A percentile compares a stretch with the other conserved stretches of the same genome.
phyloP scores from a whole-genome alignment of 345 rosid species.

The Eucalyptus globulus region DNA sequence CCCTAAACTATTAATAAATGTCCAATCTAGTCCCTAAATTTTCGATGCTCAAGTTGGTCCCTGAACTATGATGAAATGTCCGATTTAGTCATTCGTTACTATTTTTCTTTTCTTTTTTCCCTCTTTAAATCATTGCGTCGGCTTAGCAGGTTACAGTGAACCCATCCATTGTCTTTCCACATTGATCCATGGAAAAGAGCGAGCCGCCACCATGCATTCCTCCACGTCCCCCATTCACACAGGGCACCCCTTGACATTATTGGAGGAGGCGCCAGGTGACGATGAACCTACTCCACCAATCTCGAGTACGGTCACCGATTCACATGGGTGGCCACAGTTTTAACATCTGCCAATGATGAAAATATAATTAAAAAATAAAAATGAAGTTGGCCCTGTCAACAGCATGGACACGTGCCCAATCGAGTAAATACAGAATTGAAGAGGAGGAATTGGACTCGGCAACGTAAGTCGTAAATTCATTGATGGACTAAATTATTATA shows the following conservation, averaged over 20 bases:
- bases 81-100: too few relatives aligned
- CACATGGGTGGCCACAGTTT: neutral
- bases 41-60: too few relatives aligned
- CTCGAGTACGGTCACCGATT: neutral
- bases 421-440: neutral
- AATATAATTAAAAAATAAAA: neutral
- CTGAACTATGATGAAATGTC: too few relatives aligned
- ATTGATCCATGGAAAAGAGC: neutral
- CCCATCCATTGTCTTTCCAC: neutral
- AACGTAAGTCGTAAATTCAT: neutral
- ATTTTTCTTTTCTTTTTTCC: too few relatives aligned
- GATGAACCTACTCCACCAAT: neutral
- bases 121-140: neutral
- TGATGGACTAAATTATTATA: too few relatives aligned
- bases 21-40: too few relatives aligned
- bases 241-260: neutral
- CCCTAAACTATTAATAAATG: too few relatives aligned
- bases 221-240: neutral
- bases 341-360: neutral
- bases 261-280: neutral
- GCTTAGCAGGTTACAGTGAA: neutral
- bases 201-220: neutral
- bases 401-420: neutral
- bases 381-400: neutral
- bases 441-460: neutral